Conservation (phyloP, 2,329 filamentous ascomycete genomes). For the Fulvia fulva region DNA sequence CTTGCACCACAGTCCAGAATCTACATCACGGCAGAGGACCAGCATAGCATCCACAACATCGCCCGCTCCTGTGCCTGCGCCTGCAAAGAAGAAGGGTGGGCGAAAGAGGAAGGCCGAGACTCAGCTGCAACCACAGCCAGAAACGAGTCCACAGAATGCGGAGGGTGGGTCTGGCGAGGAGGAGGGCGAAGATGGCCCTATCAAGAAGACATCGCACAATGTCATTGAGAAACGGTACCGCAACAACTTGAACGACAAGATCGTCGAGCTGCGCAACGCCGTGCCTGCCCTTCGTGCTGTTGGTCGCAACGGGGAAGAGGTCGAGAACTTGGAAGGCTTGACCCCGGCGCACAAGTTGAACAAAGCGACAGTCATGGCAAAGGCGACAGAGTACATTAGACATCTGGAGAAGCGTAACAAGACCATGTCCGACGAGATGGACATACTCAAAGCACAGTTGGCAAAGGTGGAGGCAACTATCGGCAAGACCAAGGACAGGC, state of each 20-base stretch:
- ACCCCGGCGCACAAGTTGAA: slow-evolving; percentile 87
- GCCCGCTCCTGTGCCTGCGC: slow-evolving; percentile 7
- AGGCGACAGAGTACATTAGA: slow-evolving; percentile 92
- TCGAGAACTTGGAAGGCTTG: slow-evolving; percentile 67
- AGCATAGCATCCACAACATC: slow-evolving; percentile 33
- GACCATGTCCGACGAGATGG: slow-evolving; percentile 76
- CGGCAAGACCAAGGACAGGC: slow-evolving; percentile 24
- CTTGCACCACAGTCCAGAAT: slow-evolving; percentile 30
- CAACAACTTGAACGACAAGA: slow-evolving; percentile 96
- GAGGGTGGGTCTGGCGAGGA: slow-evolving; percentile 40
- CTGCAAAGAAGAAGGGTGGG: slow-evolving; percentile 33
- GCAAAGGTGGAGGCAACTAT: slow-evolving; percentile 65
- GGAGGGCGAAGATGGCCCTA: slow-evolving; percentile 40
- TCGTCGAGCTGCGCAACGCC: slow-evolving; percentile 83
- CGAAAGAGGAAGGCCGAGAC: slow-evolving; percentile 35
- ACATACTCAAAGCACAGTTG: slow-evolving; percentile 70
- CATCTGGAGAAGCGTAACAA: slow-evolving; percentile 90
- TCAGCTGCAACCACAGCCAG: slow-evolving; percentile 18
- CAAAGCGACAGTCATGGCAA: slow-evolving; percentile 93
- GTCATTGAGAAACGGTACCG: slow-evolving; percentile 98
- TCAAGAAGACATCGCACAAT: slow-evolving; percentile 94
- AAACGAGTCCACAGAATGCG: slow-evolving; percentile 15
- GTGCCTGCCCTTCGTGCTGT: slow-evolving; percentile 86
- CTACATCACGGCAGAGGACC: slow-evolving; percentile 24
- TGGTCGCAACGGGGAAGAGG: slow-evolving; percentile 67